phyloP scores from a whole-genome alignment of 208 protist species.

The Leishmania turanica region DNA sequence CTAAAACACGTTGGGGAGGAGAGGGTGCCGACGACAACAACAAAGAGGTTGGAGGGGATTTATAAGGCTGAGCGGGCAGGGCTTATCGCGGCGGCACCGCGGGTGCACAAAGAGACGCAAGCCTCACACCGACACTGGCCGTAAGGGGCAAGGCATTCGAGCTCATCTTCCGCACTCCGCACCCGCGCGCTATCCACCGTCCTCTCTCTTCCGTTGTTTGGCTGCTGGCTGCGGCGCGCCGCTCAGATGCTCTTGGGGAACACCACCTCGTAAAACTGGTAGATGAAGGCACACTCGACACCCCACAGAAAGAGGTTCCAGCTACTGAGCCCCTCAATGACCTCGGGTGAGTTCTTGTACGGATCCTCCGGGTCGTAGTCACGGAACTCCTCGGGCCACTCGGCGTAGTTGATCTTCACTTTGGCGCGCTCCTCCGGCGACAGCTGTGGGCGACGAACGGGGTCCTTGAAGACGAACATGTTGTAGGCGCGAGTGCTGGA shows the following conservation, averaged over 20 bases:
- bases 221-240: neutral
- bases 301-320: constrained; percentile 92
- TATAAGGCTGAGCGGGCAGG: neutral
- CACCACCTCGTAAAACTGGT: constrained; percentile 91
- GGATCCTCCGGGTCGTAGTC: constrained; percentile 92
- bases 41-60: neutral
- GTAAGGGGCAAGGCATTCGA: neutral
- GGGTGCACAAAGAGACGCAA: neutral
- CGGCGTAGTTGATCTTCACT: constrained; percentile 87
- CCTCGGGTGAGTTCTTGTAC: constrained; percentile 90
- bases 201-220: neutral
- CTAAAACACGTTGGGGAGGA: neutral
- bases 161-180: neutral
- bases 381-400: constrained; percentile 92
- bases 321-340: constrained; percentile 88
- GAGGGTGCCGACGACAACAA: neutral
- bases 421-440: constrained; percentile 86
- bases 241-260: constrained; percentile 88
- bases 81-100: neutral
- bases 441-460: constrained; percentile 88
- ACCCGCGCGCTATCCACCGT: neutral
- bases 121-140: neutral
- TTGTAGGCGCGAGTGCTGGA: constrained; percentile 75
- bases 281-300: constrained; percentile 89
- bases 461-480: constrained; percentile 88